Percentiles rank a stretch among this genome's conserved stretches.
These are phyloP conservation scores for Achaetomiella virescens DNA, from an alignment of 495 filamentous ascomycete genomes.

Conservation along the genomic window DNA sequence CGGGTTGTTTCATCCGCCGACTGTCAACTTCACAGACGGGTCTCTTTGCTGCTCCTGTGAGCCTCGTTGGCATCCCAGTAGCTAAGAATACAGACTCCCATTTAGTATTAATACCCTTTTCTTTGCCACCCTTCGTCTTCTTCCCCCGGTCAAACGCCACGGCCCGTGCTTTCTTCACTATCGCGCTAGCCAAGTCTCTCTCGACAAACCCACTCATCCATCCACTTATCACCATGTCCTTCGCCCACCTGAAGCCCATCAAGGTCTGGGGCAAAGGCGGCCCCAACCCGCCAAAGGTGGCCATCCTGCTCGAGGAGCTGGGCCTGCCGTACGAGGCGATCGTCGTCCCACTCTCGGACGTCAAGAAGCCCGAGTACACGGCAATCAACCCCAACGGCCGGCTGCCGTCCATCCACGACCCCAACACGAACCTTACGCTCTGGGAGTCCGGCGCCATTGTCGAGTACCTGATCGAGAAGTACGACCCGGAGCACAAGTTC, in stretches of 20 bases:
- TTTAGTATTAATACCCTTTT: background rate
- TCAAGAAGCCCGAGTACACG: slow-evolving; percentile 53
- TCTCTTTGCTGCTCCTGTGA: background rate
- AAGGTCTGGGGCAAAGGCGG: slow-evolving; percentile 31
- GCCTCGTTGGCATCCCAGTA: no score
- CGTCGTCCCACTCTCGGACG: slow-evolving; percentile 36
- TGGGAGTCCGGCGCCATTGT: slow-evolving; percentile 74
- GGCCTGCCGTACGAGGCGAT: slow-evolving; percentile 47
- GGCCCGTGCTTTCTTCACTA: no score
- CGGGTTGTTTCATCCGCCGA: background rate
- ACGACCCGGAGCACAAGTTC: slow-evolving; percentile 57
- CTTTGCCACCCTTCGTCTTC: no score
- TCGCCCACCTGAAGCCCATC: slow-evolving; percentile 36
- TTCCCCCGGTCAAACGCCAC: no score
- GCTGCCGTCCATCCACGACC: slow-evolving; percentile 55
- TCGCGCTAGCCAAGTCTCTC: no score
- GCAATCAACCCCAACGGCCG: slow-evolving; percentile 70
- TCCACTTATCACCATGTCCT: no score
- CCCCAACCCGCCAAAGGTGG: slow-evolving; percentile 52
- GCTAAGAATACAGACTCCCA: background rate
- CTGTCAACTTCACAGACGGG: background rate
- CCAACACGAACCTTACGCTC: slow-evolving; percentile 58
- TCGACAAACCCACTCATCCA: no score
- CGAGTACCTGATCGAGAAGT: slow-evolving; percentile 66
- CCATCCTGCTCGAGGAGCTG: slow-evolving; percentile 59